These are phyloP conservation scores for Limonium bicolor DNA, from an alignment of 148 eudicot species.

Conservation along the genomic window DNA sequence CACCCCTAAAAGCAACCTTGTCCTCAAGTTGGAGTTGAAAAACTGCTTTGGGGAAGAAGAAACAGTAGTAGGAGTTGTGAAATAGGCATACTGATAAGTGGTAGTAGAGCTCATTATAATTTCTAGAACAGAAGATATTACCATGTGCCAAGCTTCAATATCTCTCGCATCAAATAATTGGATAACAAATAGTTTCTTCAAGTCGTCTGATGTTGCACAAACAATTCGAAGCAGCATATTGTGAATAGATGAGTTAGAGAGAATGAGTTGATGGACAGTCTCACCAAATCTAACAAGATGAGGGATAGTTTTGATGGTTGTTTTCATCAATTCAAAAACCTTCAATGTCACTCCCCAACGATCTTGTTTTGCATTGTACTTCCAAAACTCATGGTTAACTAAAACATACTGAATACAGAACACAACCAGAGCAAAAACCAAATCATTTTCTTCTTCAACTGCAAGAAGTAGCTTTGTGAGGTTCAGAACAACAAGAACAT, in stretches of 20 bases:
- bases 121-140: constrained; percentile 53
- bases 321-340: constrained; percentile 68
- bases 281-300: constrained; percentile 42
- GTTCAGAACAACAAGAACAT: constrained; percentile 53
- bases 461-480: constrained; percentile 61
- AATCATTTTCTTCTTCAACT: constrained; percentile 73
- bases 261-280: constrained; percentile 39
- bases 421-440: constrained; percentile 50
- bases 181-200: constrained; percentile 70
- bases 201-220: constrained; percentile 55
- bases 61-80: neutral
- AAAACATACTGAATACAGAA: constrained; percentile 84
- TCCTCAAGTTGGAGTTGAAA: no score
- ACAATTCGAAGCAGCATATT: constrained; percentile 58
- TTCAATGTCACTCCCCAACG: constrained; percentile 90
- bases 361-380: constrained; percentile 73
- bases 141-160: constrained; percentile 67
- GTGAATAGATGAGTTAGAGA: constrained; percentile 76
- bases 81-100: constrained; percentile 31
- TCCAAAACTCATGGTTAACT: constrained; percentile 83
- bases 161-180: constrained; percentile 61
- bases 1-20: no score
- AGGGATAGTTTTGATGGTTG: constrained; percentile 31
- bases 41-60: no score
- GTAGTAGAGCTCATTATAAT: constrained; percentile 46